These are phyloP conservation scores for Pseudogymnoascus sp. DNA, from an alignment of 2,329 filamentous ascomycete species.

Conservation along the genomic window DNA sequence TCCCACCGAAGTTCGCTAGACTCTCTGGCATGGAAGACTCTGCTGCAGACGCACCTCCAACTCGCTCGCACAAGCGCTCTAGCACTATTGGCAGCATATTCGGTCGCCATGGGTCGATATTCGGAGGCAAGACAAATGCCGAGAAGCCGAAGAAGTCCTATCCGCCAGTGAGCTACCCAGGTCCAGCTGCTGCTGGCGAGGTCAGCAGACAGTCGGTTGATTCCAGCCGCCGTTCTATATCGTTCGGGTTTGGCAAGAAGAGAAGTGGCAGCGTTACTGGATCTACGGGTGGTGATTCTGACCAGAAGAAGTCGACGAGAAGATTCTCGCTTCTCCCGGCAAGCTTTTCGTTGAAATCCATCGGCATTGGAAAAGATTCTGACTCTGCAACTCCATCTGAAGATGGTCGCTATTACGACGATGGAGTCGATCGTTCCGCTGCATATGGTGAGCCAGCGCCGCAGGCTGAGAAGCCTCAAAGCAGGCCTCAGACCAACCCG, in stretches of 20 bases:
- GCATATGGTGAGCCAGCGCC: conserved; percentile 17
- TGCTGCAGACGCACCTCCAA: background rate
- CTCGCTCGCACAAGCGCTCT: conserved; percentile 52
- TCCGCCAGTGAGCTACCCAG: conserved; percentile 85
- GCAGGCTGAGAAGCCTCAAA: background rate
- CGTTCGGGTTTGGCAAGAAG: conserved; percentile 61
- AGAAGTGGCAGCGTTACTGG: conserved; percentile 56
- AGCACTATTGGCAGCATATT: conserved; percentile 75
- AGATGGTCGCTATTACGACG: conserved; percentile 18
- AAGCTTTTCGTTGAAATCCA: conserved; percentile 55
- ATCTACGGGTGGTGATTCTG: conserved; percentile 35
- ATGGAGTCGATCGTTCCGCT: conserved; percentile 19
- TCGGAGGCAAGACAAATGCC: conserved; percentile 51
- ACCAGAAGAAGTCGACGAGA: conserved; percentile 48
- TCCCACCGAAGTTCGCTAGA: conserved; percentile 49
- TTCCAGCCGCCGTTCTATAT: conserved; percentile 64
- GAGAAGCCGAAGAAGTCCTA: conserved; percentile 62
- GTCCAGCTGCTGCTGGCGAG: conserved; percentile 46
- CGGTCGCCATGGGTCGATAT: conserved; percentile 73
- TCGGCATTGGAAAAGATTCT: conserved; percentile 48
- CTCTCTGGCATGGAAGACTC: conserved; percentile 46
- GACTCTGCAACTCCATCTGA: conserved; percentile 18
- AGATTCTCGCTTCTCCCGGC: conserved; percentile 64
- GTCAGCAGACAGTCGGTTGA: conserved; percentile 56
- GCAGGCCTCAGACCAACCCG: background rate